Evolutionary conservation across 805 yeast species (phyloP), one percentile per base, ranked within the genome.

Genomic region (Yamadazyma tumulicola): DNA sequence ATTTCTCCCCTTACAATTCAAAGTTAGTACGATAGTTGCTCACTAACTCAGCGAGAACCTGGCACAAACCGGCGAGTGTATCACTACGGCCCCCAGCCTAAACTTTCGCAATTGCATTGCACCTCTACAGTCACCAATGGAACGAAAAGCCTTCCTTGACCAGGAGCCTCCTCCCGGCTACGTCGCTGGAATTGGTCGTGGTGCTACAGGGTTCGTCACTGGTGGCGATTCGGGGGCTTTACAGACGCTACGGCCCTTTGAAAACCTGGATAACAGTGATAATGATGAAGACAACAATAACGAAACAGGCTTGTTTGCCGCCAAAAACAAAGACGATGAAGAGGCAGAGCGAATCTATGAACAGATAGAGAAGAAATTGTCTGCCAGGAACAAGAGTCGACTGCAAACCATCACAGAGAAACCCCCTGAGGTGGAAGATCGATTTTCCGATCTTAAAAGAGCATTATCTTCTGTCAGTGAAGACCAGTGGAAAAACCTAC

Each of bases 131-230:
- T 7, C 14, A 24, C 7, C 8, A 11, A 71, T 72, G 81, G 75
- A 74, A 19, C 55, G 77, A 37, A 73, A 72, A 41, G 64, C 77
- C 4, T 93, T 93, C 58, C 64, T 91, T 31, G 87, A 83, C 51
- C 86, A 84, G 61, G 78, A 79, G 41, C 82, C 97, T 1, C 98
- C 98, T 0, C 75, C 82, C 2, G 95, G 94, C 5, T 91, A 91
- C 53, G 74, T 88, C 26, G 83, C 97, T 3, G 98, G 98, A 17
- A 60, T 88, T 6, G 97, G 97, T 0, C 69, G 98, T 52, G 98
- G 98, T 18, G 97, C 97, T 1, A 75, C 85, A 1, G 97, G 97
- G 4, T 89, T 93, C 57, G 79, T 89, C 0, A 87, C 96, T 0
- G 74, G 87, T 39, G 86, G 93, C 1, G 94, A 83, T 42, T 55